A percentile compares a stretch with the other conserved stretches of the same genome.
Evolutionary conservation across 2,329 filamentous ascomycete genomes (phyloP).

Genomic region (Delphinella strobiligena): DNA sequence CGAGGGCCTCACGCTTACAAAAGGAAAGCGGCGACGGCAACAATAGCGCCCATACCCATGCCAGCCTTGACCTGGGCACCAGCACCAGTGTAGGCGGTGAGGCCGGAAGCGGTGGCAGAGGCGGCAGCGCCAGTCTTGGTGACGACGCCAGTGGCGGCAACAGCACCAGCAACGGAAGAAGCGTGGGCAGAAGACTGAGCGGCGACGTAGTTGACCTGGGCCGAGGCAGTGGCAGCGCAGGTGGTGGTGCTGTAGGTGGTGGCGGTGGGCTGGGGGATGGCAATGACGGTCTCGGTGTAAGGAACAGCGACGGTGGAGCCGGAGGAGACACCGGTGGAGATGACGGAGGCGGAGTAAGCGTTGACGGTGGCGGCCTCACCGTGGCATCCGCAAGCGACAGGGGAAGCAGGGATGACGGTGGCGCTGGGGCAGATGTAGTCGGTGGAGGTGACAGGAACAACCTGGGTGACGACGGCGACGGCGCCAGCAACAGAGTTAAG

Average conservation of each 20-base stretch:
- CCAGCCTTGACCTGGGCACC: conserved; percentile 8
- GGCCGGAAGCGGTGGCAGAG: conserved; percentile 3
- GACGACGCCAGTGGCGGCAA: not conserved
- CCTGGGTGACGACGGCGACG: not conserved
- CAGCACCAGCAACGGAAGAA: not conserved
- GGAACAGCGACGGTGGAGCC: conserved; percentile 1
- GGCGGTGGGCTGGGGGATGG: conserved; percentile 1
- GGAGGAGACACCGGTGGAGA: conserved; percentile 6
- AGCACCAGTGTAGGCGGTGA: conserved; percentile 7
- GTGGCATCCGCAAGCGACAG: conserved; percentile 7
- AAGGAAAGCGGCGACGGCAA: conserved; percentile 7
- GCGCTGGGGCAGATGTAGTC: conserved; percentile 5
- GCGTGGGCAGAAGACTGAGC: not conserved
- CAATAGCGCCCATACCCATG: conserved; percentile 6
- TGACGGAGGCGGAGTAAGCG: conserved; percentile 4
- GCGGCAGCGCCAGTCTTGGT: conserved; percentile 6
- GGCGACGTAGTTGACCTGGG: not conserved
- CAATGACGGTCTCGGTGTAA: conserved; percentile 1
- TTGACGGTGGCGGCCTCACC: not conserved
- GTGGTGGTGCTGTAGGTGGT: not conserved
- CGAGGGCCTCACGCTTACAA: conserved; percentile 5
- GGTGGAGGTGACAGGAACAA: conserved; percentile 1
- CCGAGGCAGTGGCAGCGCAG: not conserved
- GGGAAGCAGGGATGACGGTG: conserved; percentile 1
- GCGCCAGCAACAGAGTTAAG: not conserved